Percentiles rank a stretch among this genome's conserved stretches.
phyloP scores from a whole-genome alignment of 2,329 filamentous ascomycete species.

The Phialophora verrucosa region DNA sequence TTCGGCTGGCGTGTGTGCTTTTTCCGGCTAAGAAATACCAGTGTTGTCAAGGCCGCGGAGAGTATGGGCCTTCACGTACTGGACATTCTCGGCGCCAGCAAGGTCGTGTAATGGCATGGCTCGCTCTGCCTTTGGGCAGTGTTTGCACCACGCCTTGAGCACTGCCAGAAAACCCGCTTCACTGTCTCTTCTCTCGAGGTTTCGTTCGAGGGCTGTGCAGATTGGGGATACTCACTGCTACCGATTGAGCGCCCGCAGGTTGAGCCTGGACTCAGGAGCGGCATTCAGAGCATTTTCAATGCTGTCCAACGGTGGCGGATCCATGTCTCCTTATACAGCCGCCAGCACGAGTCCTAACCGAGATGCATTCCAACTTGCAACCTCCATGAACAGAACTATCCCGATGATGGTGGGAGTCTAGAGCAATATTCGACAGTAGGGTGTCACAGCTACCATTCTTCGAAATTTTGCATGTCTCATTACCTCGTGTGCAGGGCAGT shows the following conservation, averaged over 20 bases:
- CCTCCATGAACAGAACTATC: neutral
- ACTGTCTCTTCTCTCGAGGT: neutral
- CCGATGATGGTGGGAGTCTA: neutral
- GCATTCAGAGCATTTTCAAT: neutral
- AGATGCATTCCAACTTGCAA: neutral
- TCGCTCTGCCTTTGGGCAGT: neutral
- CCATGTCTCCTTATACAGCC: neutral
- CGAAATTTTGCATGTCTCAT: neutral
- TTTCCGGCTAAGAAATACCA: neutral
- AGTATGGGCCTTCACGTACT: neutral
- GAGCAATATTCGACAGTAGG: neutral
- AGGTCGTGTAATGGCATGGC: neutral
- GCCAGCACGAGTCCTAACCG: neutral
- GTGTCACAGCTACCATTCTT: neutral
- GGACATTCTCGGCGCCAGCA: no score
- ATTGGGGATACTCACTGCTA: no score
- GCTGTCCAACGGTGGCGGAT: no score
- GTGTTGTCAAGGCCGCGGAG: neutral
- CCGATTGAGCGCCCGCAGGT: neutral
- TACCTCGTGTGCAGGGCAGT: neutral
- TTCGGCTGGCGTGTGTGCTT: neutral
- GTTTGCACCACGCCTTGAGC: neutral
- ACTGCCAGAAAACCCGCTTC: neutral
- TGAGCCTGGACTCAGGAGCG: neutral
- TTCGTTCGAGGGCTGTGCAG: neutral